Percentiles rank a stretch among this genome's conserved stretches.
Conservation (phyloP, 179 eudicot species). For the Amaranthus tricolor region DNA sequence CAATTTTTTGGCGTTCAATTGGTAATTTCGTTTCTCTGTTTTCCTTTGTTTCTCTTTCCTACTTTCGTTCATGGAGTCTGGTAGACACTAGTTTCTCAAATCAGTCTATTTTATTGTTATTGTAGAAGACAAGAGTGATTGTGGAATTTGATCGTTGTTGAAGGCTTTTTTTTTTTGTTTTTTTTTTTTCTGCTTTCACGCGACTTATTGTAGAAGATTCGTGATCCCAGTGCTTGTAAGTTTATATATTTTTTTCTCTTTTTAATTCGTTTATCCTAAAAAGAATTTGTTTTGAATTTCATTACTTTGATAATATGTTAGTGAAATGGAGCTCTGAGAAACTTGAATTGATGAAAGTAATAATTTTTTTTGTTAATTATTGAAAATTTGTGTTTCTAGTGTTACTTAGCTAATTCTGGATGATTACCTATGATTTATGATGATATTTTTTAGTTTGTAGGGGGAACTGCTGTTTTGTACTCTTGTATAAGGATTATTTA, state of each 20-base stretch:
- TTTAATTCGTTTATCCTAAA: background rate
- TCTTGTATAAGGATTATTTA: background rate
- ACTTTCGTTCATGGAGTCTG: conserved; percentile 27
- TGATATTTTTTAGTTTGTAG: conserved; percentile 3
- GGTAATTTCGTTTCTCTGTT: background rate
- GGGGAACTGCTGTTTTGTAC: conserved; percentile 15
- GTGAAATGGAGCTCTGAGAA: background rate
- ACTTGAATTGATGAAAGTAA: background rate
- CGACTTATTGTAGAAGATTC: background rate
- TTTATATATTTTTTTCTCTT: conserved; percentile 3
- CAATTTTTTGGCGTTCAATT: conserved; percentile 29
- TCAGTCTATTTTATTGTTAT: conserved; percentile 18
- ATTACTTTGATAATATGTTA: background rate
- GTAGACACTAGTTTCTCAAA: conserved; percentile 23
- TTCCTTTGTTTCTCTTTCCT: conserved; percentile 14
- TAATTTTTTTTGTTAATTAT: background rate
- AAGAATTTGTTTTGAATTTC: background rate
- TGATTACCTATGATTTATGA: conserved; percentile 7
- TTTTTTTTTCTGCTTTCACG: no score
- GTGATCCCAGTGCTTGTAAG: background rate
- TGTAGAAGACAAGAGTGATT: background rate
- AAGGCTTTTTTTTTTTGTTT: background rate
- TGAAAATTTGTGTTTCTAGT: background rate
- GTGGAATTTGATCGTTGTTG: background rate
- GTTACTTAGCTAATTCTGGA: background rate